phyloP scores from a whole-genome alignment of 176 grass and related monocot genomes.

The Eragrostis nindensis region DNA sequence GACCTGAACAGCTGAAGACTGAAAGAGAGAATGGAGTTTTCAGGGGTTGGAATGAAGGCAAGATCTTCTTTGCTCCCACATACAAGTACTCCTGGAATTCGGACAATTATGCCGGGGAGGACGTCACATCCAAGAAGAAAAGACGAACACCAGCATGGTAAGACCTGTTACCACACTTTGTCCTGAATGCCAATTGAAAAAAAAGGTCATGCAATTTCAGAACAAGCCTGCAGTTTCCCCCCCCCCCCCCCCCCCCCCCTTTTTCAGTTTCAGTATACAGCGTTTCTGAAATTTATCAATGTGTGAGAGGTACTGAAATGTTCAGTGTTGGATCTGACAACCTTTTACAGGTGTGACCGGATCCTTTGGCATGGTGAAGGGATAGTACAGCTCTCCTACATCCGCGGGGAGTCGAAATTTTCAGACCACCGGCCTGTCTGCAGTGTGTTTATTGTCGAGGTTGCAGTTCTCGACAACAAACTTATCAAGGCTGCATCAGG shows the following conservation, averaged over 20 bases:
- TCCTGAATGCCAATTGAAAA: background rate
- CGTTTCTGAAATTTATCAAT: too few relatives aligned
- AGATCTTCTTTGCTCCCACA: conserved; percentile 86
- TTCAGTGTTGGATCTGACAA: background rate
- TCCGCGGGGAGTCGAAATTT: conserved; percentile 85
- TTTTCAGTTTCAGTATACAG: too few relatives aligned
- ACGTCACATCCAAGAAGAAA: conserved; percentile 73
- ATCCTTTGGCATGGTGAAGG: conserved; percentile 87
- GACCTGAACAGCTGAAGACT: conserved; percentile 60
- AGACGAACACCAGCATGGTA: conserved; percentile 92
- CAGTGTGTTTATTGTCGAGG: conserved; percentile 64
- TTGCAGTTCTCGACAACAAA: conserved; percentile 46
- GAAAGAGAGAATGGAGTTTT: conserved; percentile 81
- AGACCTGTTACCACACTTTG: background rate
- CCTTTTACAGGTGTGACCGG: conserved; percentile 67
- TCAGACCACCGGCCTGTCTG: conserved; percentile 91
- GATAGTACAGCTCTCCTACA: conserved; percentile 79
- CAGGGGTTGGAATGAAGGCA: conserved; percentile 78
- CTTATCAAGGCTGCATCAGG: conserved; percentile 41
- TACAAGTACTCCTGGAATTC: conserved; percentile 95
- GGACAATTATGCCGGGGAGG: conserved; percentile 66
- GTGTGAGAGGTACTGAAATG: too few relatives aligned
- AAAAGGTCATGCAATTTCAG: too few relatives aligned
- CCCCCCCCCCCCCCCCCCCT: too few relatives aligned
- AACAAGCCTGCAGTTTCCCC: too few relatives aligned